Evolutionary conservation across 2,329 filamentous ascomycete species (phyloP).

Genomic region (Thielaviopsis punctulata): DNA sequence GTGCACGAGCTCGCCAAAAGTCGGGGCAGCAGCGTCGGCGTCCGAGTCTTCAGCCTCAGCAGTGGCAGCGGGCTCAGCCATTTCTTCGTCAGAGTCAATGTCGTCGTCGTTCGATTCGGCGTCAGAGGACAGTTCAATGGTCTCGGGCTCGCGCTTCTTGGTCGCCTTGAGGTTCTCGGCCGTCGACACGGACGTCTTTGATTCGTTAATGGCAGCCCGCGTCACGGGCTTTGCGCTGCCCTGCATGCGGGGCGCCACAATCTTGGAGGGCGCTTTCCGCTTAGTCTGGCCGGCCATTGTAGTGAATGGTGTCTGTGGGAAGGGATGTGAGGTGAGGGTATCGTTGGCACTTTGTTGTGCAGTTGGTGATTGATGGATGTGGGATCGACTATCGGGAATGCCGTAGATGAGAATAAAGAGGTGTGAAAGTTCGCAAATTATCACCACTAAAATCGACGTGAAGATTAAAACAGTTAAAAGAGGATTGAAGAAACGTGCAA

Average conservation of each 20-base stretch:
- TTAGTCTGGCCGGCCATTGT: conserved; percentile 24
- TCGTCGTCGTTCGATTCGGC: conserved; percentile 29
- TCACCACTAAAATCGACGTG: not conserved
- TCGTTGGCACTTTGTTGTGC: too few species aligned
- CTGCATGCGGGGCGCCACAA: conserved; percentile 38
- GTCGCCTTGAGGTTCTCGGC: conserved; percentile 22
- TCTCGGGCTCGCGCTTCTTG: conserved; percentile 19
- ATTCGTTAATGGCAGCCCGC: conserved; percentile 39
- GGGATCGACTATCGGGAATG: too few species aligned
- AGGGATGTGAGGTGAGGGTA: not conserved
- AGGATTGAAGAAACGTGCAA: not conserved
- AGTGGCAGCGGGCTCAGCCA: conserved; percentile 15
- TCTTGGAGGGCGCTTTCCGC: conserved; percentile 39
- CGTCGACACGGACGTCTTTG: conserved; percentile 34
- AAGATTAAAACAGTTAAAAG: not conserved
- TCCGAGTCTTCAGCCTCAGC: conserved; percentile 20
- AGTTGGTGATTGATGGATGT: too few species aligned
- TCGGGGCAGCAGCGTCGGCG: conserved; percentile 38
- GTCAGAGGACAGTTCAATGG: conserved; percentile 43
- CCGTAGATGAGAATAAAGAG: not conserved
- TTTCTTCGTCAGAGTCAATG: conserved; percentile 27
- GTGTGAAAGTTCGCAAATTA: not conserved
- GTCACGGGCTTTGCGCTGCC: conserved; percentile 32
- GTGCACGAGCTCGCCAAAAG: conserved; percentile 75
- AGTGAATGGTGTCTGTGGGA: not conserved